Percentiles rank a stretch among this genome's conserved stretches.
These are phyloP conservation scores for Tylopilus balloui DNA, from an alignment of 768 basidiomycete species.

Conservation along the genomic window DNA sequence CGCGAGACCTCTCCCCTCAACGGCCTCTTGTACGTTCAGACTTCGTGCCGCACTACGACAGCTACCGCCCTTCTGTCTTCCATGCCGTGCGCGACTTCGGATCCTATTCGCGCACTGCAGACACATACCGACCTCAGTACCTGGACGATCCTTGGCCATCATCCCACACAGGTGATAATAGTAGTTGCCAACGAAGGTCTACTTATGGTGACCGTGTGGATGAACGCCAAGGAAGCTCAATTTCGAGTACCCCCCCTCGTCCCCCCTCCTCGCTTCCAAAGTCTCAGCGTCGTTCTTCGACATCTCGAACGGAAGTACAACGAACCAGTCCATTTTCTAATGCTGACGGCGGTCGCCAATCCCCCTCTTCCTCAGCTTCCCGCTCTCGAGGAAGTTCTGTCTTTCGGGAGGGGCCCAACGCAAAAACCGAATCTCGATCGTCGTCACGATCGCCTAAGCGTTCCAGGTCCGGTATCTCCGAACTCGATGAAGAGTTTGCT, in stretches of 20 bases:
- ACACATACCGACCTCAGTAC: constrained; percentile 53
- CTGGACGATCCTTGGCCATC: constrained; percentile 32
- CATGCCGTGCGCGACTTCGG: constrained; percentile 39
- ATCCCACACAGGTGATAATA: constrained; percentile 30
- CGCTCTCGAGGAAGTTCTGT: constrained; percentile 29
- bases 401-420: constrained; percentile 28
- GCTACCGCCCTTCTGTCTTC: constrained; percentile 43
- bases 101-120: constrained; percentile 34
- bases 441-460: constrained; percentile 49
- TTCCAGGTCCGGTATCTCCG: constrained; percentile 28
- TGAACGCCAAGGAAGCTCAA: constrained; percentile 28
- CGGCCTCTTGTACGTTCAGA: constrained; percentile 32
- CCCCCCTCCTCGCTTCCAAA: constrained; percentile 11
- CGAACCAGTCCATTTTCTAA: constrained; percentile 2
- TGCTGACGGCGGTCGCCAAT: constrained; percentile 13
- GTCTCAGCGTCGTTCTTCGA: constrained; percentile 22
- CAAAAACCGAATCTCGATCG: constrained; percentile 41
- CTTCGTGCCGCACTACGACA: constrained; percentile 38
- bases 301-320: constrained; percentile 14
- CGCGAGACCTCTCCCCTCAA: constrained; percentile 37
- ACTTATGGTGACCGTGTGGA: constrained; percentile 25
- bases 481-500: constrained; percentile 16
- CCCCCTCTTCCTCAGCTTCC: constrained; percentile 16
- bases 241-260: constrained; percentile 33
- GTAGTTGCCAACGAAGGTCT: constrained; percentile 22